Conservation (phyloP, 257 asterid genomes). For the Scutellaria baicalensis region DNA sequence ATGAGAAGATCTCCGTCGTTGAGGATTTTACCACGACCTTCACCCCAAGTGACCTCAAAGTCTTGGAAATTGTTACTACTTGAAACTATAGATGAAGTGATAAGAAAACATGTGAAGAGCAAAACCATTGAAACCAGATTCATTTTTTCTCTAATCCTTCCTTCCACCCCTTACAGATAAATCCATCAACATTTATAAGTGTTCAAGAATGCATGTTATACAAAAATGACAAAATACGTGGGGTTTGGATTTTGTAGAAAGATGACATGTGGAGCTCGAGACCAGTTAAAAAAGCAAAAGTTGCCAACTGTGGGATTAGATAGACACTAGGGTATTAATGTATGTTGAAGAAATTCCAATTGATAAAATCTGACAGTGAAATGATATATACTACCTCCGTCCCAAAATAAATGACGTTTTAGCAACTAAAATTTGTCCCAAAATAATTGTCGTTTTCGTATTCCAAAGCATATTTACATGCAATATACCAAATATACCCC, state of each 20-base stretch:
- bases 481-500: no score
- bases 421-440: no score
- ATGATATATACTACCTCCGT: no score
- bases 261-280: slow-evolving; percentile 24
- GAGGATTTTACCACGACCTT: slow-evolving; percentile 36
- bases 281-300: neutral
- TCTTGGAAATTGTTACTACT: slow-evolving; percentile 26
- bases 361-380: no score
- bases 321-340: no score
- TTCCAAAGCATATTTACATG: no score
- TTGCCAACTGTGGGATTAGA: no score
- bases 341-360: no score
- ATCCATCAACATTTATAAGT: neutral
- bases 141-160: slow-evolving; percentile 4
- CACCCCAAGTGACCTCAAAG: slow-evolving; percentile 49
- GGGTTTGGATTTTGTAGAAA: slow-evolving; percentile 3
- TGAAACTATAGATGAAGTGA: slow-evolving; percentile 1
- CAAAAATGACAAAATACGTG: slow-evolving; percentile 5
- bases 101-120: neutral
- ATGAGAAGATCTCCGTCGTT: slow-evolving; percentile 38
- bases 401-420: no score
- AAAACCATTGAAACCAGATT: neutral
- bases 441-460: no score
- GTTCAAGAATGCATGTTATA: neutral
- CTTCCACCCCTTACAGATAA: neutral